Base-by-base conservation (phyloP, 2,329 filamentous ascomycete species). In the Drechslerella stenobrocha region DNA sequence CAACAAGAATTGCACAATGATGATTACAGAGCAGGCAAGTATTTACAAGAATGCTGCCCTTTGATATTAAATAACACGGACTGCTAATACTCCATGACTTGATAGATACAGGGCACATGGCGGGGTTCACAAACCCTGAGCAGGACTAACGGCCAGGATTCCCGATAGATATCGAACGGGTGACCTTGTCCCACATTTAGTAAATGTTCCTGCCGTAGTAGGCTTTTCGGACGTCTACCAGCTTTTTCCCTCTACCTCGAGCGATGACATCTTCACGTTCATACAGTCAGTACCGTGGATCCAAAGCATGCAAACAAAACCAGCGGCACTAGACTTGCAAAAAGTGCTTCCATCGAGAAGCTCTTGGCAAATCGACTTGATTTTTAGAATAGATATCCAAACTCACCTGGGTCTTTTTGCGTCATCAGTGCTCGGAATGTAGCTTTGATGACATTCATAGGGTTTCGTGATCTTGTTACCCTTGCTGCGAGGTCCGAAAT, bases 371-470 rank as follows among this genome's bases (percentile, higher is more conserved):
- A 5, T 42, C 6, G 37, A 42, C 37, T 42, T 42, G 7, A 26
- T 46, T 11, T 23, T 3, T 6, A 11, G 23, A n/a, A 46, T 4
- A 18, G 42, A n/a, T 5, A 20, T 26, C 5, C 15, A 6, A 37
- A 45, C 53, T 67, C 44, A 67, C 58, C 60, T 8, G 93, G 93
- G 75, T 95, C 81, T 69, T 84, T 84, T 80, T 98, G 93, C 79
- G 81, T 87, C 76, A 84, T 83, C 70, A 98, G 80, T 3, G 91
- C 92, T 76, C 92, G 77, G 77, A 88, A 89, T 37, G 90, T 83
- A 11, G 93, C 93, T 80, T 96, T 96, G 78, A 96, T 88, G 15
- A 91, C 89, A 80, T 98, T 98, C 90, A 97, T 96, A 72, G 90
- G 90, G 81, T 96, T 97, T 74, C 91, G 84, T 70, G 89, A 89